Base-by-base conservation (phyloP, 2,329 filamentous ascomycete genomes). In the Cytospora leucostoma region DNA sequence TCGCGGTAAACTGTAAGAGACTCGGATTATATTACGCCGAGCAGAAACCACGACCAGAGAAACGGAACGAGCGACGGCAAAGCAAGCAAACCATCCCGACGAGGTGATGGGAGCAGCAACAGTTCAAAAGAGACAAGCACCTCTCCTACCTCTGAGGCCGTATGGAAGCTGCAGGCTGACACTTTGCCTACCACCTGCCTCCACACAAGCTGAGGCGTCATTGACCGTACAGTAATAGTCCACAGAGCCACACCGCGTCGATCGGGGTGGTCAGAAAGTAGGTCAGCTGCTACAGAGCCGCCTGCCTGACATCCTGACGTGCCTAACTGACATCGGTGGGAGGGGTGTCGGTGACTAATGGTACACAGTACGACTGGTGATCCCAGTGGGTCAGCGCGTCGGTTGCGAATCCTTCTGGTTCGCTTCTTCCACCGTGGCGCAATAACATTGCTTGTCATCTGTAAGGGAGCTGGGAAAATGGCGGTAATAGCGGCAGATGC, bases 251-350 rank as follows among this genome's bases (percentile, higher is more conserved):
- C 27, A 34, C 19, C 21, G 47, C 33, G 38, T 4, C 12, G 7
- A 50, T 19, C 47, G 47, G 15, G 47, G 56, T 59, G 56, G 47
- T 51, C 56, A 59, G 56, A 52, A 50, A 27, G 15, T 37, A 35
- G 47, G 56, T 59, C 56, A 59, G 27, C 33, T 38, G 56, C 44
- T 19, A 47, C 15, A 17, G 17, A 17, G 21, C n/a, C n/a, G 19
- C 7, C n/a, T 2, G n/a, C 44, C n/a, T 47, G 44, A 47, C n/a
- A 27, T 21, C 1, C n/a, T 47, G n/a, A 19, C 7, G n/a, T n/a
- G n/a, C 7, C 40, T 7, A 21, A 11, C n/a, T 47, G 44, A n/a
- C 44, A 19, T n/a, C 15, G 40, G 17, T 7, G 11, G 44, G 35
- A 7, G 2, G 35, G 8, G 35, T 13, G 35, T 37, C 35, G 35